A percentile compares a stretch with the other conserved stretches of the same genome.
phyloP scores from a whole-genome alignment of 768 basidiomycete genomes.

The Lyophyllum shimeji region DNA sequence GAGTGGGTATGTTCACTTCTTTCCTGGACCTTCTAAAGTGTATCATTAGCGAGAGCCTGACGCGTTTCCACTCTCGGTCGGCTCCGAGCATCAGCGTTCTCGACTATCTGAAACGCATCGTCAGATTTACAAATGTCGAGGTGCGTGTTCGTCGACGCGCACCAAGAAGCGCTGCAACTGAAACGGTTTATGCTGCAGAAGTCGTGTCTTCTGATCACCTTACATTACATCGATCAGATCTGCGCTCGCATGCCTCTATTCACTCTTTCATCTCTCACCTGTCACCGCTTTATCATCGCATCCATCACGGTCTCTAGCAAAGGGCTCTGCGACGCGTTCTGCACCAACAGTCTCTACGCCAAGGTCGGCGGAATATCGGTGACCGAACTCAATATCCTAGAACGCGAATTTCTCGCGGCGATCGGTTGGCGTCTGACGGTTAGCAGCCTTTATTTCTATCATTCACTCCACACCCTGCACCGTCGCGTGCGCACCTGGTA shows the following conservation, averaged over 20 bases:
- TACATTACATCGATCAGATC: constrained; percentile 93
- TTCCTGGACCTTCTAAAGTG: constrained; percentile 14
- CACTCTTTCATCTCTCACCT: constrained; percentile 93
- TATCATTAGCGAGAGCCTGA: constrained; percentile 73
- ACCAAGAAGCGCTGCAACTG: constrained; percentile 10
- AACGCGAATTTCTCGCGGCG: constrained; percentile 87
- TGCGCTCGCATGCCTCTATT: constrained; percentile 85
- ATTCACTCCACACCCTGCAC: constrained; percentile 14
- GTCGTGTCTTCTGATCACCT: constrained; percentile 75
- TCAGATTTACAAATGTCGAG: constrained; percentile 95
- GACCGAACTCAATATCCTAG: constrained; percentile 89
- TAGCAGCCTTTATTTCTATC: constrained; percentile 38
- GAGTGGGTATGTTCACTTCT: constrained; percentile 31
- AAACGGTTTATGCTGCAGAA: constrained; percentile 42
- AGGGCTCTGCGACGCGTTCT: constrained; percentile 93
- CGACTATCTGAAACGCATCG: constrained; percentile 93
- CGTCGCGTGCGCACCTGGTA: constrained; percentile 12
- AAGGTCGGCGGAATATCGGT: constrained; percentile 94
- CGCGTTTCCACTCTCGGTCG: constrained; percentile 94
- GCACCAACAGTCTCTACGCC: constrained; percentile 92
- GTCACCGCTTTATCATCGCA: constrained; percentile 96
- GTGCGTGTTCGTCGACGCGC: constrained; percentile 39
- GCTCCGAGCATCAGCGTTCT: constrained; percentile 84
- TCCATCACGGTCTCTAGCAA: constrained; percentile 92
- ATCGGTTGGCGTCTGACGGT: constrained; percentile 97